phyloP scores from a whole-genome alignment of 768 basidiomycete species.

The Cyclocybe cylindracea region DNA sequence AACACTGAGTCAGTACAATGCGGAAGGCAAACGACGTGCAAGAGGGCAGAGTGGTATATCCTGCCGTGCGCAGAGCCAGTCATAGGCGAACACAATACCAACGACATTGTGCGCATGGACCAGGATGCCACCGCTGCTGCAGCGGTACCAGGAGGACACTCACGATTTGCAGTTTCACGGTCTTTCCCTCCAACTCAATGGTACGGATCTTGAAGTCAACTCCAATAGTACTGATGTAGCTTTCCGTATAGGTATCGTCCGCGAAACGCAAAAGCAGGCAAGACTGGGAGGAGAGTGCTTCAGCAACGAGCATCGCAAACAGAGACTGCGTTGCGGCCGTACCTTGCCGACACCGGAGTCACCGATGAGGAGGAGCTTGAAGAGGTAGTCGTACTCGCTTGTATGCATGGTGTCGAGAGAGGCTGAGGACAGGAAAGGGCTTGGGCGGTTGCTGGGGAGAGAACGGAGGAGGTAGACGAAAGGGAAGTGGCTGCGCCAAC shows the following conservation, averaged over 20 bases:
- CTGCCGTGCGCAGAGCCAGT: not conserved
- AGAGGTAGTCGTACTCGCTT: conserved; percentile 94
- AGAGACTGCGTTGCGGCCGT: conserved; percentile 16
- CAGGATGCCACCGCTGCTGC: conserved; percentile 1
- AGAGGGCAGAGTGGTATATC: too few relatives aligned
- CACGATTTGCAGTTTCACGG: conserved; percentile 97
- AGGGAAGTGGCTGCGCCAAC: conserved; percentile 37
- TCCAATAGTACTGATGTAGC: conserved; percentile 97
- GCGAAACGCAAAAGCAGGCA: conserved; percentile 90
- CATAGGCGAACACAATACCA: not conserved
- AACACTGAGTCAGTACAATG: conserved; percentile 27
- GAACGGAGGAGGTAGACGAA: conserved; percentile 18
- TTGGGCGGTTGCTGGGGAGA: conserved; percentile 32
- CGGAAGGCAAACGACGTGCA: not conserved
- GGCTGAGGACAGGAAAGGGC: too few relatives aligned
- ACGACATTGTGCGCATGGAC: conserved; percentile 6
- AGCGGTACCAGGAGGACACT: conserved; percentile 35
- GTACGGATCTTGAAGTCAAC: conserved; percentile 99
- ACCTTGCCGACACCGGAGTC: conserved; percentile 97
- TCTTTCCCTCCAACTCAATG: conserved; percentile 98
- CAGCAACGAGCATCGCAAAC: conserved; percentile 19
- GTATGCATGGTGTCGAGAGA: conserved; percentile 65
- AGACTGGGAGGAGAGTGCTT: conserved; percentile 54
- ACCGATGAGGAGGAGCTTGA: conserved; percentile 94
- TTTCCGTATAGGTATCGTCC: conserved; percentile 97